Evolutionary conservation across 345 rosid genomes (phyloP).

Genomic region (Cochlearia excelsa): DNA sequence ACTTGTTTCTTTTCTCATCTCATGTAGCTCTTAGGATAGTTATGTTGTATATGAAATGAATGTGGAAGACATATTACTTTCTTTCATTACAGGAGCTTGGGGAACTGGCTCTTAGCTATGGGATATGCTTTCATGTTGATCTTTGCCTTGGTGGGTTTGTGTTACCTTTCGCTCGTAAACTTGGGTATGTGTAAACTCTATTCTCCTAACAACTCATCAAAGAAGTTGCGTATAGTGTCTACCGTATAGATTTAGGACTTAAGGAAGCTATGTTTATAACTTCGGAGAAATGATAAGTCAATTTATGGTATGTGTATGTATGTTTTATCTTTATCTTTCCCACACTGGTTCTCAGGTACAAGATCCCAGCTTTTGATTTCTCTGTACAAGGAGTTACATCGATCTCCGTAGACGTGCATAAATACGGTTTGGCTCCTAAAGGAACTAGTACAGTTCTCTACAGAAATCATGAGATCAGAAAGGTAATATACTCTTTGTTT

Average conservation of each 20-base stretch:
- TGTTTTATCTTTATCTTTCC: neutral
- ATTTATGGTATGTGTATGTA: neutral
- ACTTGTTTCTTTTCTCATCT: constrained; percentile 13
- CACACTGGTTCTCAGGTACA: constrained; percentile 50
- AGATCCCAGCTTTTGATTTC: constrained; percentile 85
- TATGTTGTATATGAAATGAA: constrained; percentile 16
- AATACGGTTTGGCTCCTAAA: constrained; percentile 94
- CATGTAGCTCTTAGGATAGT: neutral
- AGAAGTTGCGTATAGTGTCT: neutral
- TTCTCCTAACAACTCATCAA: neutral
- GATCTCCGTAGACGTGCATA: constrained; percentile 85
- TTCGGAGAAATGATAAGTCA: constrained; percentile 1
- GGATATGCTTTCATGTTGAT: constrained; percentile 92
- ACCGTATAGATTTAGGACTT: neutral
- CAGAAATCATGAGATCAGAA: constrained; percentile 92
- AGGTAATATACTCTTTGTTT: constrained; percentile 46
- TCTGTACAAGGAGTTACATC: constrained; percentile 86
- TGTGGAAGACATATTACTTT: neutral
- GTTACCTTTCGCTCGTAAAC: constrained; percentile 87
- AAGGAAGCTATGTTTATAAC: constrained; percentile 3
- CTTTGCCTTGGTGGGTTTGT: constrained; percentile 99
- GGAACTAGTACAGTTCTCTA: constrained; percentile 92
- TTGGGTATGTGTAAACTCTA: constrained; percentile 50
- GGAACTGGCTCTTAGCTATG: constrained; percentile 64
- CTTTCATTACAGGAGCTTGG: constrained; percentile 74